A percentile compares a stretch with the other conserved stretches of the same genome.
Conservation (phyloP, 2,329 filamentous ascomycete species). For the Alternaria viburni region DNA sequence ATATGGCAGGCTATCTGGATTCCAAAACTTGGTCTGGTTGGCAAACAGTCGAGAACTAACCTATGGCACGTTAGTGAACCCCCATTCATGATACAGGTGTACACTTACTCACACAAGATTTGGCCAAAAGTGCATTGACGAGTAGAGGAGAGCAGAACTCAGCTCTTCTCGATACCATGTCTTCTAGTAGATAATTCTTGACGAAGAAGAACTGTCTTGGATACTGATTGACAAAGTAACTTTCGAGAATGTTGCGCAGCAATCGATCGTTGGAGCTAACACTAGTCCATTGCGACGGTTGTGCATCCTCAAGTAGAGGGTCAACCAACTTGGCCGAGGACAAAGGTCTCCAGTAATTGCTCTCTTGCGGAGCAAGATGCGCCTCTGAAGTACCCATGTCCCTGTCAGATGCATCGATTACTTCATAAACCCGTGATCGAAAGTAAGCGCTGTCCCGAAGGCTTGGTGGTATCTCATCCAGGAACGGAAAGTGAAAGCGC, state of each 20-base stretch:
- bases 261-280: conserved; percentile 22
- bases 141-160: conserved; percentile 25
- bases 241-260: conserved; percentile 18
- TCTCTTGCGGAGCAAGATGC: background rate
- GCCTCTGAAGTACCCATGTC: background rate
- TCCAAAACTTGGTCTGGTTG: conserved; percentile 18
- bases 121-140: conserved; percentile 28
- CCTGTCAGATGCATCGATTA: background rate
- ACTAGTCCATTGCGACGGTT: conserved; percentile 23
- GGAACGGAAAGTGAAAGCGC: conserved; percentile 24
- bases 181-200: conserved; percentile 27
- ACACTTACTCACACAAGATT: conserved; percentile 23
- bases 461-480: conserved; percentile 7
- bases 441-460: conserved; percentile 15
- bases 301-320: conserved; percentile 17
- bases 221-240: conserved; percentile 21
- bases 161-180: conserved; percentile 14
- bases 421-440: conserved; percentile 14
- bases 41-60: conserved; percentile 4
- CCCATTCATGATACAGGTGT: background rate
- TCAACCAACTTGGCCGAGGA: conserved; percentile 25
- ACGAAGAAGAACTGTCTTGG: conserved; percentile 16
- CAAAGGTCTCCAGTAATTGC: conserved; percentile 22
- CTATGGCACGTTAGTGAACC: conserved; percentile 8
- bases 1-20: conserved; percentile 20